Base-by-base conservation (phyloP, 805 yeast species). In the Saccharomyces eubayanus region DNA sequence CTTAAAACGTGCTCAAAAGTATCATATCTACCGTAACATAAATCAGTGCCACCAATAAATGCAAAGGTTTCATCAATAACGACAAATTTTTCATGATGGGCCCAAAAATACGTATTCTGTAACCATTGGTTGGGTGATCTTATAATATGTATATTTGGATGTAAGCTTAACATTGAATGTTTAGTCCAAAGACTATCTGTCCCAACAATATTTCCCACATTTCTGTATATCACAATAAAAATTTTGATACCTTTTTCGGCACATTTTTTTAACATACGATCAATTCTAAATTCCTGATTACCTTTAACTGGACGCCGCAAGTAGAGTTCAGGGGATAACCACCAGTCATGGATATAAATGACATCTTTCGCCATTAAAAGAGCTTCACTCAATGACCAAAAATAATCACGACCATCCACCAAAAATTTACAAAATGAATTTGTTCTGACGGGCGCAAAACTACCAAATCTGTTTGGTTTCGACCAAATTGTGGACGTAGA, bases 341-440 rank as follows among this genome's bases (percentile, higher is more conserved):
- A 94, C 99, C 99, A 94, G 64, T 92, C 99, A 65, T 94, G 97
- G 50, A 94, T 89, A 67, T 84, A 94, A 31, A 94, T 85, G 1
- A 87, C 92, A 74, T 94, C 98, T 59, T 84, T 83, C 0, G 99
- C 98, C 87, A 88, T 85, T 60, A 87, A 89, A 52, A 94, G 74
- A 0, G 98, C 99, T 10, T 90, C 83, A 30, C 96, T 87, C 2
- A 90, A 83, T 1, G 97, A 95, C 97, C 98, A 94, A 74, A 89
- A 86, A 68, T 94, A 88, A 69, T 94, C 99, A 63, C 99, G 77
- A 3, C 87, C 96, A 71, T 94, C 99, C 3, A 94, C 98, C 73
- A 94, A 84, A 94, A 96, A 92, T 67, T 94, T 97, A 11, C 97
- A 96, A 72, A 81, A 87, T 54, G 89, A 88, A 59, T 89, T 82